Base-by-base conservation (phyloP, 768 basidiomycete genomes). In the Rhodotorula graminis region DNA sequence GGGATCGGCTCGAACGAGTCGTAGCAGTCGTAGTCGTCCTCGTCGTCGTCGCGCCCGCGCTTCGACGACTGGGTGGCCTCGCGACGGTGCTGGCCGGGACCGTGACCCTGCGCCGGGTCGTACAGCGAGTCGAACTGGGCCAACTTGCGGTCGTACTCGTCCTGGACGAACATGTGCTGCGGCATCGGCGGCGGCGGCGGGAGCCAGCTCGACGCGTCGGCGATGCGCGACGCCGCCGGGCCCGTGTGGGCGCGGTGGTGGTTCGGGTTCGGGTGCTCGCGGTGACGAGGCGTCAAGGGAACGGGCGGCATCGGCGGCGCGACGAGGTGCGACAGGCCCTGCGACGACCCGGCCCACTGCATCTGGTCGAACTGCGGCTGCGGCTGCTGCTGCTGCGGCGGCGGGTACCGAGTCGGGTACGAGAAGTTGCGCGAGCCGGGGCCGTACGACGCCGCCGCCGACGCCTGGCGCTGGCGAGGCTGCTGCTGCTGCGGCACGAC, bases 101-200 rank as follows among this genome's bases (percentile, higher is more conserved):
- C 42, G 42, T 58, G 62, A 25, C 42, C 76, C 53, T 67, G 23
- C 23, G 25, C 64, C 23, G 65, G 69, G 46, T 71, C 70, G 64
- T 65, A 69, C 9, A 72, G 52, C 42, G 67, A 61, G 60, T 74
- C 70, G 65, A 72, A 72, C 46, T 58, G 12, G 15, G 67, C 65
- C 15, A 76, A 55, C 59, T 72, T 72, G 23, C 68, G 71, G 27
- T 72, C 65, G 74, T 72, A 76, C 33, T 68, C 69, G 40, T 64
- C 57, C 27, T 25, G 14, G 60, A 65, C 19, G 55, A 65, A 66
- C 61, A 58, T 27, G 61, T 50, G 63, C 53, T 37, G 23, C 50
- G 23, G 40, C 33, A 40, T 42, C 47, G 49, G 46, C 29, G 33
- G 29, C 10, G 19, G 15, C 7, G 53, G 53, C 37, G 37, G 37